Evolutionary conservation across 352 stramenopile genomes (phyloP).

Genomic region (Pythium sp.): DNA sequence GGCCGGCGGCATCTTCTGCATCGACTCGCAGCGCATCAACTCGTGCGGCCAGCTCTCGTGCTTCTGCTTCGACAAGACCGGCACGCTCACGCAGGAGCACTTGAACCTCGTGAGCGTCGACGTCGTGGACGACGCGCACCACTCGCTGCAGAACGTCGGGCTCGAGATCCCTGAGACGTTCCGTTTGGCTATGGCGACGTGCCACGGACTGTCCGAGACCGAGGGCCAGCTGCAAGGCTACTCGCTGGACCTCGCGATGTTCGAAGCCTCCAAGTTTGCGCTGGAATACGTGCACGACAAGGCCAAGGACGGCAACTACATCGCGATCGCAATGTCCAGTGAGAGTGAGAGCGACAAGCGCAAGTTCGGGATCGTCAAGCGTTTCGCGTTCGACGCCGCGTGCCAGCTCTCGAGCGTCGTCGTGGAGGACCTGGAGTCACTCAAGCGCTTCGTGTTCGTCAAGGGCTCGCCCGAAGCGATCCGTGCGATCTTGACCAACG

Average conservation of each 20-base stretch:
- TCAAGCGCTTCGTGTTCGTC: slow-evolving; percentile 38
- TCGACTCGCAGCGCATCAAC: slow-evolving; percentile 67
- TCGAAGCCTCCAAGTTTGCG: slow-evolving; percentile 30
- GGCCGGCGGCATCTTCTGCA: slow-evolving; percentile 47
- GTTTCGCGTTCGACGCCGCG: slow-evolving; percentile 48
- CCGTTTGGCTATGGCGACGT: slow-evolving; percentile 40
- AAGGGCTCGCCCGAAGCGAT: slow-evolving; percentile 43
- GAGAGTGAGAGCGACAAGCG: slow-evolving; percentile 1
- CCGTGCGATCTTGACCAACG: slow-evolving; percentile 7
- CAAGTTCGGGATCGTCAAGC: slow-evolving; percentile 40
- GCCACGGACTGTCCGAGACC: slow-evolving; percentile 38
- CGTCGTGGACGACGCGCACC: not conserved
- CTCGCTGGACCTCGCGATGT: slow-evolving; percentile 54
- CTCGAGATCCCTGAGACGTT: slow-evolving; percentile 24
- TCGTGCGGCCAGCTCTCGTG: slow-evolving; percentile 62
- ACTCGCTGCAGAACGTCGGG: slow-evolving; percentile 8
- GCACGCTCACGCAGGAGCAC: slow-evolving; percentile 70
- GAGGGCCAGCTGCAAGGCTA: slow-evolving; percentile 39
- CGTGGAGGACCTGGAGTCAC: slow-evolving; percentile 34
- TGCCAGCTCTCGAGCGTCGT: slow-evolving; percentile 49
- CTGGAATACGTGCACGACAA: slow-evolving; percentile 31
- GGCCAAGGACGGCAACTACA: slow-evolving; percentile 17
- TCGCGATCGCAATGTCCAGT: slow-evolving; percentile 20
- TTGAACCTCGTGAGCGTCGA: slow-evolving; percentile 39
- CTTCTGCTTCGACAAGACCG: slow-evolving; percentile 84